These are phyloP conservation scores for Malus orientalis DNA, from an alignment of 306 rosid genomes.

Conservation along the genomic window DNA sequence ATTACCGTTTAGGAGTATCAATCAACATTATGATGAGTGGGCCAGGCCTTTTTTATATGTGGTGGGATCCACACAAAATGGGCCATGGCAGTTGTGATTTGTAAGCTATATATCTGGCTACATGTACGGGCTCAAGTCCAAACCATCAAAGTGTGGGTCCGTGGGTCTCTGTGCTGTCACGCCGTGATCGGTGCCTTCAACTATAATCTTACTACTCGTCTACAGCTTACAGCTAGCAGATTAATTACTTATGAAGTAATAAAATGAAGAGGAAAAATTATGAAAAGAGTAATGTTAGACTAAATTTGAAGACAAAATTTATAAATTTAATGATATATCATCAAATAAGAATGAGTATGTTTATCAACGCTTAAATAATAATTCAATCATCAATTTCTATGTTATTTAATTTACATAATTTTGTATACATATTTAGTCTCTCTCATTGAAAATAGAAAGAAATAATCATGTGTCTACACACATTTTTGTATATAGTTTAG, in stretches of 20 bases:
- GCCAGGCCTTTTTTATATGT: not conserved
- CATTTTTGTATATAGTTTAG: too few species aligned
- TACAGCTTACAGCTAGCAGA: not conserved
- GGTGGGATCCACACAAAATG: not conserved
- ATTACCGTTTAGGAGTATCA: not conserved
- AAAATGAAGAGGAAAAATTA: not conserved
- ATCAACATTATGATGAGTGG: slow-evolving; percentile 11
- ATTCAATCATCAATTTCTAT: too few species aligned
- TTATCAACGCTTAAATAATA: too few species aligned
- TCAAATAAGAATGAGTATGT: too few species aligned
- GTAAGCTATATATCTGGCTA: slow-evolving; percentile 28
- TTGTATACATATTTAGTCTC: too few species aligned
- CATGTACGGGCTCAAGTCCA: not conserved
- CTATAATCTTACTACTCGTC: not conserved
- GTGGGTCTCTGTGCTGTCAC: not conserved
- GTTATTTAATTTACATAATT: too few species aligned
- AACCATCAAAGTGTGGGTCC: not conserved
- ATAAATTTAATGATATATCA: too few species aligned
- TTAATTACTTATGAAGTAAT: not conserved
- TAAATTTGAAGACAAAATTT: too few species aligned
- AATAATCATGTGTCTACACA: too few species aligned
- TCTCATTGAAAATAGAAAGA: too few species aligned
- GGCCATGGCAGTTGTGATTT: slow-evolving; percentile 32
- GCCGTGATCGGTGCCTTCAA: slow-evolving; percentile 18
- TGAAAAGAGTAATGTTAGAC: not conserved